phyloP scores from a whole-genome alignment of 257 asterid species.

The Fraxinus anomala region DNA sequence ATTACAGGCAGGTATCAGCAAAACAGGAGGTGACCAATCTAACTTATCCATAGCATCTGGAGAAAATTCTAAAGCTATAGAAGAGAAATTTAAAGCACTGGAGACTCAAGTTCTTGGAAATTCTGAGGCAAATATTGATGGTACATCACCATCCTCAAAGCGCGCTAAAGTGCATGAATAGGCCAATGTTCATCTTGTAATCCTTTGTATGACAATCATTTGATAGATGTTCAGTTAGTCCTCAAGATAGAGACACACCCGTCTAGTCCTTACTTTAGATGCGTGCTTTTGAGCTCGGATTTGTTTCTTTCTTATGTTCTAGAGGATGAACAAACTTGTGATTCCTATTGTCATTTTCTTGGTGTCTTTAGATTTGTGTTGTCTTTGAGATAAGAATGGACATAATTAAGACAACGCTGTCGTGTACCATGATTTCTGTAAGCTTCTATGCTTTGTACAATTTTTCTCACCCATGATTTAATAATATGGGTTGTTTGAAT shows the following conservation, averaged over 20 bases:
- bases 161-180: slow-evolving; percentile 53
- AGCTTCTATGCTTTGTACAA: background rate
- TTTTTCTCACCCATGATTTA: background rate
- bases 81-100: slow-evolving; percentile 27
- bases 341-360: background rate
- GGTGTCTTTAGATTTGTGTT: background rate
- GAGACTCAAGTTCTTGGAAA: slow-evolving; percentile 30
- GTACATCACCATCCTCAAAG: slow-evolving; percentile 47
- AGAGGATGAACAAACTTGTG: background rate
- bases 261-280: background rate
- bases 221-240: background rate
- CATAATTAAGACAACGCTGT: background rate
- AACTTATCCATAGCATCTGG: slow-evolving; percentile 14
- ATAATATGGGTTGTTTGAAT: slow-evolving; percentile 14
- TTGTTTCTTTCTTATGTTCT: background rate
- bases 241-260: background rate
- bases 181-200: slow-evolving; percentile 12
- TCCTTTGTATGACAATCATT: background rate
- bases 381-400: background rate
- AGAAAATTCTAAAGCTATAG: slow-evolving; percentile 34
- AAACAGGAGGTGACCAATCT: slow-evolving; percentile 24
- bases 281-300: background rate
- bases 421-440: background rate
- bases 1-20: slow-evolving; percentile 30
- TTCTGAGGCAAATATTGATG: slow-evolving; percentile 32